A percentile compares a stretch with the other conserved stretches of the same genome.
phyloP scores from a whole-genome alignment of 495 filamentous ascomycete species.

The Pyrenula aspistea region DNA sequence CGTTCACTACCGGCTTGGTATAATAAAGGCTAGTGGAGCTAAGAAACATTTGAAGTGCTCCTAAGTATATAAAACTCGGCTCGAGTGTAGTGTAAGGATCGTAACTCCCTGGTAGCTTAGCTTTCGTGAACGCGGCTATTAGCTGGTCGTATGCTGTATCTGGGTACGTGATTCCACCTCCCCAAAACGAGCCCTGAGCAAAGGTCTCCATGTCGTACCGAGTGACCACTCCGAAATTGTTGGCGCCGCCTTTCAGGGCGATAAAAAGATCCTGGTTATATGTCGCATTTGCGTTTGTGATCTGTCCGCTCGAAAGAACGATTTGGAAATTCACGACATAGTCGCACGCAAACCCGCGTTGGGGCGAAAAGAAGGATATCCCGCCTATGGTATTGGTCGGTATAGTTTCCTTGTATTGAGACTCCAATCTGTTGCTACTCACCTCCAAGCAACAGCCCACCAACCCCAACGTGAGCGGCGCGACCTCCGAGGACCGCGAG shows the following conservation, averaged over 20 bases:
- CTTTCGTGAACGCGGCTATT: slow-evolving; percentile 21
- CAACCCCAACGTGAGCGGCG: slow-evolving; percentile 22
- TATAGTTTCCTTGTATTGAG: slow-evolving; percentile 4
- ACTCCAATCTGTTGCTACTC: too few relatives aligned
- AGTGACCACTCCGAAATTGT: slow-evolving; percentile 54
- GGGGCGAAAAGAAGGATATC: slow-evolving; percentile 23
- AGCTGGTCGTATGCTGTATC: slow-evolving; percentile 3
- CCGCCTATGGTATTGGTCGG: too few relatives aligned
- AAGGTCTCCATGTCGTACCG: slow-evolving; percentile 37
- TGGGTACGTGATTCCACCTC: slow-evolving; percentile 14
- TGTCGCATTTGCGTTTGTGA: slow-evolving; percentile 31
- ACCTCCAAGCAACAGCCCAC: slow-evolving; percentile 25
- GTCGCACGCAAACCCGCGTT: slow-evolving; percentile 28
- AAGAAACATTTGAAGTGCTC: too few relatives aligned
- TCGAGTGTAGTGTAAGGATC: slow-evolving; percentile 33
- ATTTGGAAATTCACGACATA: slow-evolving; percentile 34
- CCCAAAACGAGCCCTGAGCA: slow-evolving; percentile 18
- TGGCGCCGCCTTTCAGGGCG: slow-evolving; percentile 43
- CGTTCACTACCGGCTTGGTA: slow-evolving; percentile 21
- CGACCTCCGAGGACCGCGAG: slow-evolving; percentile 25
- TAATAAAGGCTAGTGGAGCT: slow-evolving; percentile 26
- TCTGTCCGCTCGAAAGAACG: slow-evolving; percentile 34
- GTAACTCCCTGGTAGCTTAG: slow-evolving; percentile 21
- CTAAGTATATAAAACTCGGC: too few relatives aligned
- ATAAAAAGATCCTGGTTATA: slow-evolving; percentile 37